Evolutionary conservation across 306 rosid genomes (phyloP).

Genomic region (Spatholobus suberectus): DNA sequence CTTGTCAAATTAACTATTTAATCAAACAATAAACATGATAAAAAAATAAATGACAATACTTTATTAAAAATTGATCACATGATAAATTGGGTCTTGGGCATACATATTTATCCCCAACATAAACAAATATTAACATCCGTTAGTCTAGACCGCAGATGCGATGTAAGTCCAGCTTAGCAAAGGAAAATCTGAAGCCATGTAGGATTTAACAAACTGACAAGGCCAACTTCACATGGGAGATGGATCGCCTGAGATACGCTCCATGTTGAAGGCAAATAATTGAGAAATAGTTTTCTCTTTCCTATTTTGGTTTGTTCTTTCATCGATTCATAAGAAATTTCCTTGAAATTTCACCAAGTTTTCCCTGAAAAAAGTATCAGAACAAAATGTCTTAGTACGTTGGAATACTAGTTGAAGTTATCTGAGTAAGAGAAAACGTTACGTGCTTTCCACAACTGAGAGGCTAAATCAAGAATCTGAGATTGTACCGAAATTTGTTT

Average conservation of each 20-base stretch:
- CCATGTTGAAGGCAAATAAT: conserved; percentile 35
- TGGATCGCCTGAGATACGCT: conserved; percentile 27
- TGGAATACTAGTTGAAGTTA: not conserved
- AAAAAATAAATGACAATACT: no score
- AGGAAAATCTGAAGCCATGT: conserved; percentile 13
- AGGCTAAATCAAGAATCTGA: not conserved
- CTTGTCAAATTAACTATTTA: no score
- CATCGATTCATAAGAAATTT: conserved; percentile 33
- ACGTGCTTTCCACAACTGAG: conserved; percentile 8
- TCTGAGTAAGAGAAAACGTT: not conserved
- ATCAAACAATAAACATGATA: no score
- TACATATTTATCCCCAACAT: no score
- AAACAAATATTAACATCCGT: not conserved
- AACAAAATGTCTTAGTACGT: not conserved
- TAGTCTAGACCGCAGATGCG: not conserved
- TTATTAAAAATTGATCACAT: no score
- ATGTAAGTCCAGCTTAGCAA: conserved; percentile 8
- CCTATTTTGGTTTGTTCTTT: not conserved
- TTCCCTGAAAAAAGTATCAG: not conserved
- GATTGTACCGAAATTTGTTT: not conserved
- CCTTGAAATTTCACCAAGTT: conserved; percentile 41
- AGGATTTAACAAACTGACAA: conserved; percentile 16
- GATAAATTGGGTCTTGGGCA: no score
- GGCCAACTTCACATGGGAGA: conserved; percentile 41
- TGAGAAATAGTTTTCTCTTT: conserved; percentile 29